Evolutionary conservation across 2,329 filamentous ascomycete species (phyloP).

Genomic region (Pseudocercospora crystallina): DNA sequence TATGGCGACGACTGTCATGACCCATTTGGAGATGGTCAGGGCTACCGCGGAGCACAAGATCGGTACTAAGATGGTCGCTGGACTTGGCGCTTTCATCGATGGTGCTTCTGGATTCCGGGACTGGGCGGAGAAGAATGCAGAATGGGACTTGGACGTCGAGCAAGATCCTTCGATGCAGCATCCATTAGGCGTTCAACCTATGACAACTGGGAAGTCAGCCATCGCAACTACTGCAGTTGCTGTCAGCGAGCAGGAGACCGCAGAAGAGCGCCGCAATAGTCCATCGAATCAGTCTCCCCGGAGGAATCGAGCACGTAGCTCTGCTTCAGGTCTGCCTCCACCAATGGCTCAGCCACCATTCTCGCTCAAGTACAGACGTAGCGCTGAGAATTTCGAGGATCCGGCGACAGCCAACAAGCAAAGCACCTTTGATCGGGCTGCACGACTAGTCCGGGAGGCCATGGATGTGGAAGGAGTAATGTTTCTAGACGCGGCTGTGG

Average conservation of each 20-base stretch:
- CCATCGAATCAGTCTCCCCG: conserved; percentile 1
- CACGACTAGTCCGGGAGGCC: conserved; percentile 50
- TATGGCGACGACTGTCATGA: conserved; percentile 58
- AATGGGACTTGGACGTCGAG: conserved; percentile 20
- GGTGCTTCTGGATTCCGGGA: conserved; percentile 24
- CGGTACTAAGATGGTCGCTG: conserved; percentile 56
- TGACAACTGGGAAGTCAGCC: conserved; percentile 15
- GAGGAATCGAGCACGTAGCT: conserved; percentile 6
- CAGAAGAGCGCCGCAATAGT: conserved; percentile 9
- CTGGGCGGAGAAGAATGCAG: conserved; percentile 20
- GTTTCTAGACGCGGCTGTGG: conserved; percentile 40
- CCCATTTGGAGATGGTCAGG: conserved; percentile 54
- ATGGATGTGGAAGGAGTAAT: conserved; percentile 51
- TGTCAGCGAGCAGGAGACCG: conserved; percentile 16
- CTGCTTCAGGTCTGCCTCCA: conserved; percentile 7
- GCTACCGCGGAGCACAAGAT: conserved; percentile 43
- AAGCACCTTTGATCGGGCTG: conserved; percentile 48
- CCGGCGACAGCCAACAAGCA: conserved; percentile 14
- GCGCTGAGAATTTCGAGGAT: conserved; percentile 16
- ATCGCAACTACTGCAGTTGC: conserved; percentile 20
- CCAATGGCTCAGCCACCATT: conserved; percentile 3
- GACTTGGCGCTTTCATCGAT: conserved; percentile 39
- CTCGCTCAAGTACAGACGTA: conserved; percentile 12
- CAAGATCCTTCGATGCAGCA: conserved; percentile 17
- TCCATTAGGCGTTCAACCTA: conserved; percentile 18